Evolutionary conservation across 768 basidiomycete genomes (phyloP).

Genomic region (Solioccasus polychromus): DNA sequence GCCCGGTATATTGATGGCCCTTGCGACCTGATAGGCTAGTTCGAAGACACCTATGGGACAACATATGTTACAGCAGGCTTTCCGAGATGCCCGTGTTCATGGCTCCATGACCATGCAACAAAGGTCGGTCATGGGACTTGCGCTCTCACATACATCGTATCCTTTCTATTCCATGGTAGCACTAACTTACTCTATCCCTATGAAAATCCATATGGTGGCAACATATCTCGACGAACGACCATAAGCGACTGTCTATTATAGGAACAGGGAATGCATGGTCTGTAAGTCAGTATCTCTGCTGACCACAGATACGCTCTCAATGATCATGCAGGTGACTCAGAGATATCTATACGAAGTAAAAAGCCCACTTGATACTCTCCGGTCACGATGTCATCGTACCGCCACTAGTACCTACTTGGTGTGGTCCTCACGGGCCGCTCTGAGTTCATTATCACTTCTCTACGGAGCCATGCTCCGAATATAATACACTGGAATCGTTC

Average conservation of each 20-base stretch:
- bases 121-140: background rate
- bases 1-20: no score
- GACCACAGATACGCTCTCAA: background rate
- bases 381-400: background rate
- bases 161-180: background rate
- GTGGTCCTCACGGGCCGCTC: background rate
- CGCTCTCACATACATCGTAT: background rate
- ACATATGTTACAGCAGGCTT: background rate
- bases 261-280: background rate
- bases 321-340: background rate
- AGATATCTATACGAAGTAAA: background rate
- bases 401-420: background rate
- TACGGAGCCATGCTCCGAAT: background rate
- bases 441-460: background rate
- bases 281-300: background rate
- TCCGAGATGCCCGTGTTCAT: background rate
- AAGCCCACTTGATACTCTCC: background rate
- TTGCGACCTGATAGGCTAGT: no score
- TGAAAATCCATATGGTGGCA: background rate
- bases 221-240: background rate
- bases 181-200: background rate
- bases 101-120: background rate
- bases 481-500: conserved; percentile 5
- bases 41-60: background rate
- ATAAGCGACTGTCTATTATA: background rate